A percentile compares a stretch with the other conserved stretches of the same genome.
phyloP scores from a whole-genome alignment of 108 stramenopile genomes.

The Cyclotella kingstonii region DNA sequence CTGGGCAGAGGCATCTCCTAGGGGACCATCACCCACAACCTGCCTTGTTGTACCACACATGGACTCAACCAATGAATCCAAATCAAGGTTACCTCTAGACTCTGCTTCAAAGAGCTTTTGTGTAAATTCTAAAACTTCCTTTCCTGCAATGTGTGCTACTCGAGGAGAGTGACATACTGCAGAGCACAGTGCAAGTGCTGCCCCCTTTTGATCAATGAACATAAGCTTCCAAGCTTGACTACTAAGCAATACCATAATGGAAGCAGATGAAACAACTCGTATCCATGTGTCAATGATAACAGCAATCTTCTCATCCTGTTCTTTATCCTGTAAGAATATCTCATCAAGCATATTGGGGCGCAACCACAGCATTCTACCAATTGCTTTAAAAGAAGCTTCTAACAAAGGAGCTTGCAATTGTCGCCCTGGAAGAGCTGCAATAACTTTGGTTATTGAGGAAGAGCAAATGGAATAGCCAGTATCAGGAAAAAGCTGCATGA shows the following conservation, averaged over 20 bases:
- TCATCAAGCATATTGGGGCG: slow-evolving; percentile 24
- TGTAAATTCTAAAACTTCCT: slow-evolving; percentile 22
- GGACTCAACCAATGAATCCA: slow-evolving; percentile 30
- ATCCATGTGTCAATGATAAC: slow-evolving; percentile 20
- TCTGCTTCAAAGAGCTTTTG: slow-evolving; percentile 22
- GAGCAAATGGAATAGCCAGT: slow-evolving; percentile 21
- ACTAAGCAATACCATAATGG: slow-evolving; percentile 25
- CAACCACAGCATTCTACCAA: slow-evolving; percentile 34
- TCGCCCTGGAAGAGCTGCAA: slow-evolving; percentile 9
- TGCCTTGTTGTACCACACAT: slow-evolving; percentile 29
- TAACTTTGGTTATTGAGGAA: slow-evolving; percentile 20
- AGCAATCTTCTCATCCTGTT: slow-evolving; percentile 21
- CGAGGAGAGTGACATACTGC: slow-evolving; percentile 21
- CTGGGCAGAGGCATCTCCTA: slow-evolving; percentile 22
- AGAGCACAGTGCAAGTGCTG: slow-evolving; percentile 28
- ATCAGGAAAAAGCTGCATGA: slow-evolving; percentile 41
- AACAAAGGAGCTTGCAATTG: slow-evolving; percentile 14
- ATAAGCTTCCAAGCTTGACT: slow-evolving; percentile 15
- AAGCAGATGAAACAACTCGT: slow-evolving; percentile 24
- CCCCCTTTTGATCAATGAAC: slow-evolving; percentile 41
- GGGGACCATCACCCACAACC: slow-evolving; percentile 41
- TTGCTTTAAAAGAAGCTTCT: slow-evolving; percentile 15
- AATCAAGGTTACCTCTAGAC: slow-evolving; percentile 7
- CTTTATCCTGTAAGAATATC: slow-evolving; percentile 20
- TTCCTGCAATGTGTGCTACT: slow-evolving; percentile 23